Evolutionary conservation across 2,329 filamentous ascomycete genomes (phyloP), one percentile per base, ranked within the genome.

Genomic region (Cadophora gregata): DNA sequence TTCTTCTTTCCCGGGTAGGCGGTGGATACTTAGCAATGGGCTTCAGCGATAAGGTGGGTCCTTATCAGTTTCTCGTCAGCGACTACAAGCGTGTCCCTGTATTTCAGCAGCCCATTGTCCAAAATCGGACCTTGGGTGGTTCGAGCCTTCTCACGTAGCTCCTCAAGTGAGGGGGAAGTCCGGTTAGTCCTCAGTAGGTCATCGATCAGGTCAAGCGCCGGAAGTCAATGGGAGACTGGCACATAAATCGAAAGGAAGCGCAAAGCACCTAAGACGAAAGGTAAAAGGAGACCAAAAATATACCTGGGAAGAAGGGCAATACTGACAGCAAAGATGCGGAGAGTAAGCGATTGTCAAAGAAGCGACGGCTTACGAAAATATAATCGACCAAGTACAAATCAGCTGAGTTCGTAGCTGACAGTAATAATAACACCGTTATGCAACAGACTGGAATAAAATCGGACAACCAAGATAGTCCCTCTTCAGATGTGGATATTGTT

Each of bases 231-330:
- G n/a, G 93, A 96, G 79, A 95, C 92, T 3, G 93, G 92, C 45
- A 91, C 96, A 61, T 89, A 88, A 76, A 84, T 93, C 64, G 93
- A 92, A 82, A 85, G 92, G 67, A 94, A 93, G 83, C 91, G 90
- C 79, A 90, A 84, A 71, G 69, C 80, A 70, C 73, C 71, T 76
- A 71, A 51, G 80, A 80, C 72, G 78, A 74, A 25, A 79, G 78
- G 66, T 80, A 80, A 68, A 76, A 78, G 48, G 80, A 79, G 72
- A 33, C 69, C 66, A 3, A 72, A 71, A 58, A 67, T 53, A 68
- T 72, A 21, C 62, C 63, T n/a, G 70, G 70, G 55, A 64, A 66
- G 3, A n/a, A n/a, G n/a, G 73, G 71, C 63, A 70, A 70, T 29
- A 73, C 62, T 47, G 75, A 76, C 24, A 75, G 67, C 24, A 76